Evolutionary conservation across 2,329 filamentous ascomycete species (phyloP), one percentile per base, ranked within the genome.

Genomic region (Verticillium klebahnii): DNA sequence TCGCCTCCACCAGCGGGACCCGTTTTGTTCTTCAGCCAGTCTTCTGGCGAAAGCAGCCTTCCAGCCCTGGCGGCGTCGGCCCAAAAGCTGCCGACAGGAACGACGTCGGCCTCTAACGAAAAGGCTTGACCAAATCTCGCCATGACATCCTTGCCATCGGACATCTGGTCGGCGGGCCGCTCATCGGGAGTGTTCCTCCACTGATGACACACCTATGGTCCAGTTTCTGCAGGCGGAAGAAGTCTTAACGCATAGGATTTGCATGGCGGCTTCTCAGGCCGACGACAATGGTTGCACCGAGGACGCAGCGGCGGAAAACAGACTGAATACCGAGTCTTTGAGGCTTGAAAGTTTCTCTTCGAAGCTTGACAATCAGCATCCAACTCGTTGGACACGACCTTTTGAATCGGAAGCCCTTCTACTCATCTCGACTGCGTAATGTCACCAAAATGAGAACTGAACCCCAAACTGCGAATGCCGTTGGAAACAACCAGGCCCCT

Each of bases 11-110:
- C 37, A 8, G 14, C 1, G 14, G 37, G 37, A 17, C 19, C 39
- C 40, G 7, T 50, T 23, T 19, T 23, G 7, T 19, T 50, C 40
- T 50, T 23, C 40, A 50, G n/a, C 15, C n/a, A 19, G 19, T 19
- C n/a, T 50, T 23, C 17, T n/a, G 17, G 7, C 8, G n/a, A 50
- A 6, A 50, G n/a, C 17, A 50, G 3, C n/a, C 4, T 29, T 29
- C 29, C 29, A 29, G 29, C 29, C 29, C 40, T 8, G 19, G 19
- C n/a, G 40, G 40, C 19, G 40, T 65, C 64, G 64, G 64, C 62
- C 57, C 60, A 63, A 61, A 63, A 63, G 5, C 31, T 64, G 60
- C 64, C 64, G 64, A 65, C 60, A 60, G 58, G 40, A 11, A 50
- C 40, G 19, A 50, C 40, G 40, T 8, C 40, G 40, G 40, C 17